Percentiles rank a stretch among this genome's conserved stretches.
phyloP scores from a whole-genome alignment of 169 alveolate genomes.

The Perkinsus olseni region DNA sequence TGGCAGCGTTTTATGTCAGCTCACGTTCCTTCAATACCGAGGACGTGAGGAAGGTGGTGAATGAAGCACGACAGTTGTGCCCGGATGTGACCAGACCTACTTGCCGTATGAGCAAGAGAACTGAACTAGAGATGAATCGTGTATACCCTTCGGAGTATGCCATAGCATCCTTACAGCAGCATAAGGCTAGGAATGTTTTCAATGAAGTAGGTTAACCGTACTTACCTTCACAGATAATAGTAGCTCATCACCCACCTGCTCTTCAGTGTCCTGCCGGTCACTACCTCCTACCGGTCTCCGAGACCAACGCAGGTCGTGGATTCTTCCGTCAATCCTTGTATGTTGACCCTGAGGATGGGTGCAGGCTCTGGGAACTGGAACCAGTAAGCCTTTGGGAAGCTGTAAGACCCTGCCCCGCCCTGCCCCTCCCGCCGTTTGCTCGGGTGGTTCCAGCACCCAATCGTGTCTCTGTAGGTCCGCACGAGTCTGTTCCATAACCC shows the following conservation, averaged over 20 bases:
- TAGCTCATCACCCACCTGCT: not conserved
- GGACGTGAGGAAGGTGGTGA: not conserved
- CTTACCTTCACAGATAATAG: not conserved
- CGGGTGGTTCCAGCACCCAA: too few relatives aligned
- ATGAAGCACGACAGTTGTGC: not conserved
- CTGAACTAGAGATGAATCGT: not conserved
- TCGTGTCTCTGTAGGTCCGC: not conserved
- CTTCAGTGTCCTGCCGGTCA: not conserved
- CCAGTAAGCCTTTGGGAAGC: not conserved
- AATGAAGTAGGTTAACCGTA: not conserved
- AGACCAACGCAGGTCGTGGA: not conserved
- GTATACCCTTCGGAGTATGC: not conserved
- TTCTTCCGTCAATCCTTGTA: not conserved
- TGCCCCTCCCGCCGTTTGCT: too few relatives aligned
- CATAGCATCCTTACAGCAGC: not conserved
- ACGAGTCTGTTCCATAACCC: not conserved
- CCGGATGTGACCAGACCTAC: not conserved
- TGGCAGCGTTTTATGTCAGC: not conserved
- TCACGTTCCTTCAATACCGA: not conserved
- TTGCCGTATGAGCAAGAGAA: not conserved
- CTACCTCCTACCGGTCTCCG: not conserved
- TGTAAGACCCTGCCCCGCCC: not conserved
- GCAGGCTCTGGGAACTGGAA: not conserved
- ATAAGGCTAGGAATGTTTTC: not conserved
- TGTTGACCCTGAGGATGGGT: not conserved